These are phyloP conservation scores for Pleurotus platypus DNA, from an alignment of 768 basidiomycete genomes.

Conservation along the genomic window DNA sequence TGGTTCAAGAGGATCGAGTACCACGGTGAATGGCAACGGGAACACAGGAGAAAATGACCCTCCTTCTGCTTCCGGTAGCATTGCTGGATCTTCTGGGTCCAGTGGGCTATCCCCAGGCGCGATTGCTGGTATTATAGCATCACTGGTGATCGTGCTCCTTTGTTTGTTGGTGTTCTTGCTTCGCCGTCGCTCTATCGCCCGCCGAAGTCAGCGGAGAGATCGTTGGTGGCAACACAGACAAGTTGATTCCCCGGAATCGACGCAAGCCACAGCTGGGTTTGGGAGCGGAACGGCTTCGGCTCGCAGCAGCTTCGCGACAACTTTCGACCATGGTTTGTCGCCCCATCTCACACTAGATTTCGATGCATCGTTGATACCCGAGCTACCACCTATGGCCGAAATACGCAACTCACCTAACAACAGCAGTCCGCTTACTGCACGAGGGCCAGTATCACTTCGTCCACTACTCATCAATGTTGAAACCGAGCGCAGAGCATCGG, in stretches of 20 bases:
- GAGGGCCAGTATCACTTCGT: constrained; percentile 5
- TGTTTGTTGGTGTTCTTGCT: constrained; percentile 35
- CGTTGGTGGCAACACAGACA: constrained; percentile 40
- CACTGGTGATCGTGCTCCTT: constrained; percentile 25
- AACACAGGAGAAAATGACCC: constrained; percentile 5
- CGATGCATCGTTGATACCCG: constrained; percentile 9
- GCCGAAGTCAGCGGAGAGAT: constrained; percentile 37
- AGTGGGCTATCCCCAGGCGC: constrained; percentile 37
- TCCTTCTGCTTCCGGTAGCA: constrained; percentile 11
- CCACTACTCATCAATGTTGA: constrained; percentile 12
- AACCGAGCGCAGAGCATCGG: constrained; percentile 28
- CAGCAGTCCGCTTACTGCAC: constrained; percentile 6
- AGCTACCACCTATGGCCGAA: constrained; percentile 53
- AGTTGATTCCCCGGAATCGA: constrained; percentile 11
- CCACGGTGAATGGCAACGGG: constrained; percentile 8
- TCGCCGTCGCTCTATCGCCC: constrained; percentile 41
- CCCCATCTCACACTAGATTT: constrained; percentile 20
- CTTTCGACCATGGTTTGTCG: constrained; percentile 41
- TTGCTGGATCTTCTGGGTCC: constrained; percentile 8
- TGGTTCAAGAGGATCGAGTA: neutral
- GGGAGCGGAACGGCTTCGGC: constrained; percentile 24
- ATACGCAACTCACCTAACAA: constrained; percentile 32
- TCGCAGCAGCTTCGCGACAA: constrained; percentile 66
- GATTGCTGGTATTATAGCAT: constrained; percentile 41
- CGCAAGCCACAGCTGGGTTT: constrained; percentile 11